Evolutionary conservation across 2,329 filamentous ascomycete species (phyloP).

Genomic region (Verticillium nubilum): DNA sequence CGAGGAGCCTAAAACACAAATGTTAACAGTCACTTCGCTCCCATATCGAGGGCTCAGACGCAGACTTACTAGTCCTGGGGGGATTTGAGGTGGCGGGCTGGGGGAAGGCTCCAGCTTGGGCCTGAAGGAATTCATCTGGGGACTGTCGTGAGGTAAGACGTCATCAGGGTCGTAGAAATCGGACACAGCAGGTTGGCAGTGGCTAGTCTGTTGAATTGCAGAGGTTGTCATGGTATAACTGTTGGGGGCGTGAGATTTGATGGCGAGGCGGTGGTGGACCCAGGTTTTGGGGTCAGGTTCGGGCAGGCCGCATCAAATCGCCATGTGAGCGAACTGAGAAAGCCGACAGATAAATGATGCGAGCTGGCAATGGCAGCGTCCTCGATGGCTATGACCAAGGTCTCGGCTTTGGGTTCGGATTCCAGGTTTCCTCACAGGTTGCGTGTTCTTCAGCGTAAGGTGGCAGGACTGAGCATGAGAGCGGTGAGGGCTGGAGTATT

Average conservation of each 20-base stretch:
- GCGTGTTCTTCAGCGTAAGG: not conserved
- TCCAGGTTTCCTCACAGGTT: not conserved
- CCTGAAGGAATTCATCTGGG: constrained; percentile 20
- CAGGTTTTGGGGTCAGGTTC: constrained; percentile 11
- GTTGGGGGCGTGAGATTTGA: constrained; percentile 11
- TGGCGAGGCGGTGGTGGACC: not conserved
- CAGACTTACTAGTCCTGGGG: constrained; percentile 37
- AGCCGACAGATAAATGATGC: not conserved
- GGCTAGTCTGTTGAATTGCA: constrained; percentile 25
- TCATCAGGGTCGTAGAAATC: constrained; percentile 41
- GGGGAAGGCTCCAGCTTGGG: constrained; percentile 27
- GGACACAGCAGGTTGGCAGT: constrained; percentile 18
- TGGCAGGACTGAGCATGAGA: not conserved
- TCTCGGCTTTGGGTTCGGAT: not conserved
- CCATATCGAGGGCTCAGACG: constrained; percentile 24
- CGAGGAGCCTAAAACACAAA: constrained; percentile 45
- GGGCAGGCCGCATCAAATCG: constrained; percentile 19
- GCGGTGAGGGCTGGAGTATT: not conserved
- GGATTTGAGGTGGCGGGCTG: constrained; percentile 41
- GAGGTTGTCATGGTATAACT: constrained; percentile 34
- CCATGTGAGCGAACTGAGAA: constrained; percentile 19
- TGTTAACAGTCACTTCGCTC: constrained; percentile 44
- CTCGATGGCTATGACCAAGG: not conserved
- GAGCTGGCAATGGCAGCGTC: not conserved
- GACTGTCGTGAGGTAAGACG: constrained; percentile 32